A percentile compares a stretch with the other conserved stretches of the same genome.
Evolutionary conservation across 768 basidiomycete genomes (phyloP).

Genomic region (Mrakia gelida): DNA sequence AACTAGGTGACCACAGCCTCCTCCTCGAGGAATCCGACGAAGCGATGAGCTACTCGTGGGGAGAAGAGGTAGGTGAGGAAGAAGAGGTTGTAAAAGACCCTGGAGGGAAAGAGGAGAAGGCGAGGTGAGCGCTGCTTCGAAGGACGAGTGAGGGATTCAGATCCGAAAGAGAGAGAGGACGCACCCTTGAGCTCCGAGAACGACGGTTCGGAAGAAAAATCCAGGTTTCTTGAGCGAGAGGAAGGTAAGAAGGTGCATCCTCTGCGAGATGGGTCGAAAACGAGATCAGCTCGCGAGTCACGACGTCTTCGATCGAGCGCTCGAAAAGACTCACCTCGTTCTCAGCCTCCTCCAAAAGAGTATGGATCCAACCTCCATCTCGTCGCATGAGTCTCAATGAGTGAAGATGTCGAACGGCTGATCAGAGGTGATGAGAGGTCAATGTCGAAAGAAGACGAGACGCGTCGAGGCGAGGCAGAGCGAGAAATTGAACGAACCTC

Average conservation of each 20-base stretch:
- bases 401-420: constrained; percentile 67
- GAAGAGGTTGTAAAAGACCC: constrained; percentile 52
- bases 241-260: constrained; percentile 97
- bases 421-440: too few species aligned
- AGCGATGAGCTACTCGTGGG: constrained; percentile 34
- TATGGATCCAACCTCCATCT: constrained; percentile 80
- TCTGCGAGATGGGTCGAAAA: constrained; percentile 59
- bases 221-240: constrained; percentile 84
- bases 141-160: not conserved
- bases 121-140: not conserved
- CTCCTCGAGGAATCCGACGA: constrained; percentile 60
- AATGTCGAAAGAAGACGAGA: too few species aligned
- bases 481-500: too few species aligned
- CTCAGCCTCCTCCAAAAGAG: constrained; percentile 62
- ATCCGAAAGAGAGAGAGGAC: not conserved
- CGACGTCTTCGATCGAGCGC: too few species aligned
- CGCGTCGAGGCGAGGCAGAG: too few species aligned
- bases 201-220: constrained; percentile 69
- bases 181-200: constrained; percentile 81
- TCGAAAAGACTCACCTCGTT: constrained; percentile 3
- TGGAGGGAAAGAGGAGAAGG: constrained; percentile 50
- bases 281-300: not conserved
- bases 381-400: constrained; percentile 73
- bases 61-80: constrained; percentile 57
- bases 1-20: constrained; percentile 91